Evolutionary conservation across 441 rosid species (phyloP), one percentile per base, ranked within the genome.

Genomic region (Metrosideros polymorpha): DNA sequence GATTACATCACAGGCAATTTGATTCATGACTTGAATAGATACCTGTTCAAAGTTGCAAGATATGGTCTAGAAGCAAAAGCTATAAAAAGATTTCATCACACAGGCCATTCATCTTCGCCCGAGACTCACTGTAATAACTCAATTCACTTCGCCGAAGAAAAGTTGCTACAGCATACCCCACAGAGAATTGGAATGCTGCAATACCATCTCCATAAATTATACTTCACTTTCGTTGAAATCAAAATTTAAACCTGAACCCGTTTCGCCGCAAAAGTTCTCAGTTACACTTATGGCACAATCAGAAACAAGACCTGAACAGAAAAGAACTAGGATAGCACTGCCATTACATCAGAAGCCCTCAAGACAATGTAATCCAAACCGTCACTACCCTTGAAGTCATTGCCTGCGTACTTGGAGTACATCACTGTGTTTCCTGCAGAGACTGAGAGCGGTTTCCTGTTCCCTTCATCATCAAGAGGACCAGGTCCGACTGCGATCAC

Each of bases 381-480:
- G 66, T 98, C 98, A n/a, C 66, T 93, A 75, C 94, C 96, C 92
- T 95, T 94, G 91, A 95, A 96, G 89, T 95, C 99, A 45, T 96
- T 96, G 27, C 99, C 99, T 0, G 98, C 98, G 55, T 96, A 98
- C 92, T 96, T 98, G 71, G 99, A 93, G 92, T 93, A 95, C 87
- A 98, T 88, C 43, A 98, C 99, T 3, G 97, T 92, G 94, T 90
- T 93, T 84, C 98, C 99, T 2, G 95, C 91, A 1, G 93, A 59
- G 39, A 94, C 79, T 1, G 95, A 84, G 43, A 93, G 86, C 1
- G 96, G 91, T 86, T 91, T 92, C 85, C 89, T 57, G 49, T 89
- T 95, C 53, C 99, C 98, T 91, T 95, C 94, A 88, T 95, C 99
- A 3, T 95, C 98, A 19, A 94, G 89, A 87, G 92, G 86, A 85